Percentiles rank a stretch among this genome's conserved stretches.
Evolutionary conservation across 495 filamentous ascomycete species (phyloP).

Genomic region (Hyaloscypha finlandica): DNA sequence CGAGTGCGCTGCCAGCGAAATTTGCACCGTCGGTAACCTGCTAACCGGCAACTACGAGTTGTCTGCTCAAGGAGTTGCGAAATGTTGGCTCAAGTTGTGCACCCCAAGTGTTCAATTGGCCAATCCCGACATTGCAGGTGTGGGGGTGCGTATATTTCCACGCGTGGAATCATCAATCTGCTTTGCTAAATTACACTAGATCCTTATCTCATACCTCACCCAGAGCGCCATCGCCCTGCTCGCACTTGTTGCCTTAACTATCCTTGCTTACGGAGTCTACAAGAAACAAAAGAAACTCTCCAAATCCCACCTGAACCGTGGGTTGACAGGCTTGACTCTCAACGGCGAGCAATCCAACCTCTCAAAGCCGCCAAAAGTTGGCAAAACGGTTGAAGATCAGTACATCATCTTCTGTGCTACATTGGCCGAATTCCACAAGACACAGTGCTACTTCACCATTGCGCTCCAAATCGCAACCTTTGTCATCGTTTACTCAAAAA

Average conservation of each 20-base stretch:
- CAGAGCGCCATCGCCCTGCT: neutral
- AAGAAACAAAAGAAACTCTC: neutral
- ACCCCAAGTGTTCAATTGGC: neutral
- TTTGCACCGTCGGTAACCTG: neutral
- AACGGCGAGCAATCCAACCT: neutral
- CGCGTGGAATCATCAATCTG: neutral
- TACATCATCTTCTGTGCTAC: neutral
- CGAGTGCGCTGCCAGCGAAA: neutral
- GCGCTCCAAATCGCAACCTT: neutral
- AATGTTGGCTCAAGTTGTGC: neutral
- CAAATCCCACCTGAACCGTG: neutral
- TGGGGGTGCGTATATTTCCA: neutral
- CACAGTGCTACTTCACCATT: neutral
- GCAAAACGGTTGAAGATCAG: neutral
- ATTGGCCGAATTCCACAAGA: neutral
- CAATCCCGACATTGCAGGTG: neutral
- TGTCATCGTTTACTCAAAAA: neutral
- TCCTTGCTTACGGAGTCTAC: neutral
- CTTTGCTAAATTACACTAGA: neutral
- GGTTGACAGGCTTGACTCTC: neutral
- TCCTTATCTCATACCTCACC: neutral
- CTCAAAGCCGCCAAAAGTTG: neutral
- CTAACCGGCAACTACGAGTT: neutral
- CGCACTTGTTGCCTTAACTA: neutral
- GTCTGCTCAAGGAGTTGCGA: neutral